Evolutionary conservation across 768 basidiomycete genomes (phyloP).

Genomic region (Chalciporus chontae): DNA sequence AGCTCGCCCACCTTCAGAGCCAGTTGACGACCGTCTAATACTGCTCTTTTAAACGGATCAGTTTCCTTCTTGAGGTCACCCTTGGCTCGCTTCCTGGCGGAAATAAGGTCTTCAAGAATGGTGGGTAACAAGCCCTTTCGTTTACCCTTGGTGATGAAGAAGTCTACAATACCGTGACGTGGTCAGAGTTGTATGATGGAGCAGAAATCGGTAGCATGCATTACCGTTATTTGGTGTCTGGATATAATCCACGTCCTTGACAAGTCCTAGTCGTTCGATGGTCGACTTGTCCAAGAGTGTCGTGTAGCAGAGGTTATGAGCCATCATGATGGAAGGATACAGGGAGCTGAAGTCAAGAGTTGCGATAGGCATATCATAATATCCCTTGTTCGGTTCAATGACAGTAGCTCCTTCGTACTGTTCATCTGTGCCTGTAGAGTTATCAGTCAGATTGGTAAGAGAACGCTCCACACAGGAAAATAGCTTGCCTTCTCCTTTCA

Average conservation of each 20-base stretch:
- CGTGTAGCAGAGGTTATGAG: constrained; percentile 97
- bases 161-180: constrained; percentile 48
- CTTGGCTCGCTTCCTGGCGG: constrained; percentile 92
- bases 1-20: constrained; percentile 73
- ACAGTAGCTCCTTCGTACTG: constrained; percentile 99
- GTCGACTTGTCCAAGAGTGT: constrained; percentile 82
- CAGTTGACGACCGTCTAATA: constrained; percentile 94
- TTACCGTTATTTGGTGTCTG: constrained; percentile 94
- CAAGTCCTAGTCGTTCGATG: constrained; percentile 72
- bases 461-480: neutral
- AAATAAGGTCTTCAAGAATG: constrained; percentile 89
- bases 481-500: constrained; percentile 75
- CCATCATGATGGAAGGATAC: constrained; percentile 99
- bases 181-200: neutral
- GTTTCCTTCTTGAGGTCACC: constrained; percentile 95
- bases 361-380: constrained; percentile 95
- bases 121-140: constrained; percentile 91
- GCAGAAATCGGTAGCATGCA: neutral
- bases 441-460: constrained; percentile 1
- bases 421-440: constrained; percentile 71
- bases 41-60: constrained; percentile 95
- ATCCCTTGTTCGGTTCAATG: constrained; percentile 94
- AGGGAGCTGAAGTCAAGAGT: constrained; percentile 98
- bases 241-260: constrained; percentile 87
- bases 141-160: constrained; percentile 68